These are phyloP conservation scores for Helminthosporium solani DNA, from an alignment of 2,329 filamentous ascomycete species.

Conservation along the genomic window DNA sequence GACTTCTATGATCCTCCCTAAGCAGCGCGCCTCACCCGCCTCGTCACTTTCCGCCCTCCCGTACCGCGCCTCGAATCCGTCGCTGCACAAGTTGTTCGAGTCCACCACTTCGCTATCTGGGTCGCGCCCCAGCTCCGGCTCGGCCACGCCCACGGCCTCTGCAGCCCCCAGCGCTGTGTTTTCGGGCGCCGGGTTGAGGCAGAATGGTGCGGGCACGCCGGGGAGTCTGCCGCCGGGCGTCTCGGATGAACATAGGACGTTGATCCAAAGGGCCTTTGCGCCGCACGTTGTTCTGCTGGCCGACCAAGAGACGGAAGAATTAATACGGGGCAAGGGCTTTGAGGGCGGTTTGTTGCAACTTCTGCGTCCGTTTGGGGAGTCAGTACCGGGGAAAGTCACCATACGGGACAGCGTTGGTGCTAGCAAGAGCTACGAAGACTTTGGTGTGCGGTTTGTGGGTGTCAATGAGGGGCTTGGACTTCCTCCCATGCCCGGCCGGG, in stretches of 20 bases:
- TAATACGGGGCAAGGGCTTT: slow-evolving; percentile 83
- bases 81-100: slow-evolving; percentile 55
- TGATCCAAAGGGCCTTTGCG: slow-evolving; percentile 82
- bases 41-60: slow-evolving; percentile 61
- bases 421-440: slow-evolving; percentile 83
- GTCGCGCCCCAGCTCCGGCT: slow-evolving; percentile 44
- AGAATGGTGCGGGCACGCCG: slow-evolving; percentile 43
- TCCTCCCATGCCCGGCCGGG: slow-evolving; percentile 34
- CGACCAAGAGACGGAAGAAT: slow-evolving; percentile 80
- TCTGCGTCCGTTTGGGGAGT: slow-evolving; percentile 87
- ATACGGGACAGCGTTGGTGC: slow-evolving; percentile 87
- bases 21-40: slow-evolving; percentile 59
- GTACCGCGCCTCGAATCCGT: slow-evolving; percentile 55
- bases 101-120: slow-evolving; percentile 50
- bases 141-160: slow-evolving; percentile 44
- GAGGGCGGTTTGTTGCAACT: slow-evolving; percentile 78
- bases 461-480: slow-evolving; percentile 58
- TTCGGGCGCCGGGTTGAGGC: slow-evolving; percentile 44
- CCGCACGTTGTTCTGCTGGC: slow-evolving; percentile 85
- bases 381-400: slow-evolving; percentile 80
- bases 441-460: slow-evolving; percentile 79
- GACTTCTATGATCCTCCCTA: slow-evolving; percentile 61
- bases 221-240: slow-evolving; percentile 43
- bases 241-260: slow-evolving; percentile 58
- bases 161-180: slow-evolving; percentile 45